Percentiles rank a stretch among this genome's conserved stretches.
These are phyloP conservation scores for Chrysanthemum lavandulifolium DNA, from an alignment of 129 eudicot species.

Conservation along the genomic window DNA sequence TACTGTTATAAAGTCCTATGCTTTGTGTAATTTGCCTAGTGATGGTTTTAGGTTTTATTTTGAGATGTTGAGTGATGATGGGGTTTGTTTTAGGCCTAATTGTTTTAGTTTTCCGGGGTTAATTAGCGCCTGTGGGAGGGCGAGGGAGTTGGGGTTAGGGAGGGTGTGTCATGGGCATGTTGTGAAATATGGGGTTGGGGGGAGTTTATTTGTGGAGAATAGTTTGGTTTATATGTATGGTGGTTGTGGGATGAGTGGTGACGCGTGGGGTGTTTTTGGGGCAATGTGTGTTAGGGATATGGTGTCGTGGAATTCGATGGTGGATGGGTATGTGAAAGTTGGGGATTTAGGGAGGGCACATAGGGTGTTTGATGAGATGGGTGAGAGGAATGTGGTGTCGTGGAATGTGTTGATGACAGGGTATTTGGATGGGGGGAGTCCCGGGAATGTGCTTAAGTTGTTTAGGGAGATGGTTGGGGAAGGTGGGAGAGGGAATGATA, in stretches of 20 bases:
- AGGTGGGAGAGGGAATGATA: conserved; percentile 41
- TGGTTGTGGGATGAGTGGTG: conserved; percentile 52
- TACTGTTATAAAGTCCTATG: conserved; percentile 57
- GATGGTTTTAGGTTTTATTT: conserved; percentile 51
- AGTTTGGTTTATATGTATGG: conserved; percentile 74
- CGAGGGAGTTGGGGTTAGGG: conserved; percentile 43
- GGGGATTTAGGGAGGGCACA: conserved; percentile 68
- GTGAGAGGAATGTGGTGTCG: conserved; percentile 64
- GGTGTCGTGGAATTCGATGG: conserved; percentile 76
- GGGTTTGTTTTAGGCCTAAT: conserved; percentile 50
- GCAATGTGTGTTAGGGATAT: conserved; percentile 62
- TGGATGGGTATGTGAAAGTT: conserved; percentile 47
- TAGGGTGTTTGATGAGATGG: conserved; percentile 70
- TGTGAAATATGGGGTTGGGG: conserved; percentile 73
- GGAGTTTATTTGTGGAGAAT: conserved; percentile 61
- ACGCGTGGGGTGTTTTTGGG: conserved; percentile 55
- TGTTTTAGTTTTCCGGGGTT: conserved; percentile 62
- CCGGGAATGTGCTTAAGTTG: conserved; percentile 66
- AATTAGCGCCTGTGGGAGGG: conserved; percentile 56
- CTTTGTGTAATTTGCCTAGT: conserved; percentile 35
- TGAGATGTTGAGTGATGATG: conserved; percentile 52
- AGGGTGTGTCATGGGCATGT: conserved; percentile 75
- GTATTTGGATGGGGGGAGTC: conserved; percentile 61
- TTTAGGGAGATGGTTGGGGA: conserved; percentile 55
- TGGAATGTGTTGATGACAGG: conserved; percentile 77